Conservation (phyloP, 352 stramenopile species). For the Elongisporangium senticosum region DNA sequence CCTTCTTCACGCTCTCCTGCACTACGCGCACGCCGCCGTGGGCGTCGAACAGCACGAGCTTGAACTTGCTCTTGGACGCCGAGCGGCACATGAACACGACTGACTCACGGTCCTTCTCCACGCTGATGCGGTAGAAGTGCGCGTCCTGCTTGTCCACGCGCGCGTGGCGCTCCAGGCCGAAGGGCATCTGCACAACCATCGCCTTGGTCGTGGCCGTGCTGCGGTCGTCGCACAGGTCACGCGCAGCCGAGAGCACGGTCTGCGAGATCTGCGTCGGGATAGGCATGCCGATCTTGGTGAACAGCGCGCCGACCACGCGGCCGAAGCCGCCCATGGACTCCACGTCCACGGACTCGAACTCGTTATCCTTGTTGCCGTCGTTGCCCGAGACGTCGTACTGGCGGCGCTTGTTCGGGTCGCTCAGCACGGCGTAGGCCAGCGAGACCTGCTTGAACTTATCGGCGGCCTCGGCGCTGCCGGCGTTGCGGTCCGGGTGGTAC, state of each 20-base stretch:
- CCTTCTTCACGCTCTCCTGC: slow-evolving; percentile 75
- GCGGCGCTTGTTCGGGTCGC: slow-evolving; percentile 82
- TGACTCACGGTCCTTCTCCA: slow-evolving; percentile 66
- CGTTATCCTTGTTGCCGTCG: slow-evolving; percentile 51
- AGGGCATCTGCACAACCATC: slow-evolving; percentile 57
- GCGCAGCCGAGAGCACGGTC: slow-evolving; percentile 68
- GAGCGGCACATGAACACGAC: slow-evolving; percentile 83
- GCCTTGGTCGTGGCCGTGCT: slow-evolving; percentile 58
- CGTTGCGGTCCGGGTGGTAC: slow-evolving; percentile 87
- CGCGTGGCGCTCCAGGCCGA: slow-evolving; percentile 62
- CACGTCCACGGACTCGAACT: slow-evolving; percentile 82
- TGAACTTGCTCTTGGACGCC: slow-evolving; percentile 84
- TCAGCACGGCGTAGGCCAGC: slow-evolving; percentile 82
- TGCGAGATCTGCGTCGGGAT: slow-evolving; percentile 87
- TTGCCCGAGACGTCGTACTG: slow-evolving; percentile 81
- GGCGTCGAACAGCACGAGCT: slow-evolving; percentile 81
- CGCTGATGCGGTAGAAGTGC: slow-evolving; percentile 79
- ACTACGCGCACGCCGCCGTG: slow-evolving; percentile 77
- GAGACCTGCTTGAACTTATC: slow-evolving; percentile 85
- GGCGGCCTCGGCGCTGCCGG: slow-evolving; percentile 62
- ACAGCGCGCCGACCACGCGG: slow-evolving; percentile 78
- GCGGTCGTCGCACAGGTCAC: slow-evolving; percentile 70
- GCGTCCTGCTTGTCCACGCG: slow-evolving; percentile 87
- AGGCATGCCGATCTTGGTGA: slow-evolving; percentile 86
- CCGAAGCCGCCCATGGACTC: slow-evolving; percentile 82